phyloP scores from a whole-genome alignment of 768 basidiomycete species.

The Mrakia hoshinonis region DNA sequence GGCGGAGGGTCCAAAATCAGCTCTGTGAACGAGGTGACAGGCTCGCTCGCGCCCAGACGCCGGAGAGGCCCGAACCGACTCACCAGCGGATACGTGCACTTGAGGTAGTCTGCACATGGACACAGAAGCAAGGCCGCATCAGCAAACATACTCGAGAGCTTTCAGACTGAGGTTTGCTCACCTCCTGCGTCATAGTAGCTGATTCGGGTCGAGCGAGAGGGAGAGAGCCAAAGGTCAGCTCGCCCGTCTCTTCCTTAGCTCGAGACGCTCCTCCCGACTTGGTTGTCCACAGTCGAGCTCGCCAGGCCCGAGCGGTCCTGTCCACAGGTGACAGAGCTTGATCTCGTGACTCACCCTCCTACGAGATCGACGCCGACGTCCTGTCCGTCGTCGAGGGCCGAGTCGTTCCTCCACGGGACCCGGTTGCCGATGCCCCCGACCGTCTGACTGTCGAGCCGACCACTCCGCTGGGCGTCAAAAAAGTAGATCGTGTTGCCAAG shows the following conservation, averaged over 20 bases:
- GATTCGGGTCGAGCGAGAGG: not conserved
- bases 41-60: slow-evolving; percentile 15
- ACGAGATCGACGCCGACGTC: slow-evolving; percentile 65
- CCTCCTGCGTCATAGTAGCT: slow-evolving; percentile 52
- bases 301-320: too few species aligned
- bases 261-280: not conserved
- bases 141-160: slow-evolving; percentile 28
- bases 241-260: not conserved
- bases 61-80: slow-evolving; percentile 3
- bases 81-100: slow-evolving; percentile 66
- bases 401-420: slow-evolving; percentile 80
- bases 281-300: too few species aligned
- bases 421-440: slow-evolving; percentile 48
- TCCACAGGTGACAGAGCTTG: too few species aligned
- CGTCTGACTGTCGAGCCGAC: slow-evolving; percentile 49
- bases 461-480: slow-evolving; percentile 85
- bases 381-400: slow-evolving; percentile 63
- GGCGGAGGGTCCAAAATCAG: slow-evolving; percentile 34
- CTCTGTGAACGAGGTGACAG: slow-evolving; percentile 6
- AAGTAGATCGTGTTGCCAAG: slow-evolving; percentile 77
- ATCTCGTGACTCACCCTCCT: slow-evolving; percentile 57
- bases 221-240: not conserved
- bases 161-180: slow-evolving; percentile 38
- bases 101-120: slow-evolving; percentile 62
- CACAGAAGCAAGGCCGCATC: not conserved